Conservation (phyloP, 2,329 filamentous ascomycete species). For the Venturiaceae sp. region DNA sequence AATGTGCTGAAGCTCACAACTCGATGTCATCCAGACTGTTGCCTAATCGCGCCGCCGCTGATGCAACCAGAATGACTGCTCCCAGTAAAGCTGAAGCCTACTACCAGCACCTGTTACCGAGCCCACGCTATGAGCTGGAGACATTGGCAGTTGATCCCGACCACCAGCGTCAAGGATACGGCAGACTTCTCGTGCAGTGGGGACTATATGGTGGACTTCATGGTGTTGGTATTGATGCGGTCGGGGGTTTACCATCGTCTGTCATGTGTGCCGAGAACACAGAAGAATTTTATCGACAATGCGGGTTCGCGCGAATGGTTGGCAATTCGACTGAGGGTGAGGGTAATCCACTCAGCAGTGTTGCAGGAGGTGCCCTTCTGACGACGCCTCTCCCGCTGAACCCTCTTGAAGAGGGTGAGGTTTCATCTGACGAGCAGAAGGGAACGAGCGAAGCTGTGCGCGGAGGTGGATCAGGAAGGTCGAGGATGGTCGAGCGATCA, state of each 20-base stretch:
- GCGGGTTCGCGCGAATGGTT: conserved; percentile 23
- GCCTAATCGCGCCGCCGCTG: conserved; percentile 6
- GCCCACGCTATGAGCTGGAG: conserved; percentile 30
- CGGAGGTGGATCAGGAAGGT: too few species aligned
- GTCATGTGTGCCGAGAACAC: conserved; percentile 29
- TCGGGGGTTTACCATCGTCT: conserved; percentile 28
- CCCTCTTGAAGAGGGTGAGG: too few species aligned
- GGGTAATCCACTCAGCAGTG: conserved; percentile 20
- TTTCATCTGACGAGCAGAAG: too few species aligned
- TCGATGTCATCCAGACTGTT: too few species aligned
- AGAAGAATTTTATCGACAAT: conserved; percentile 29
- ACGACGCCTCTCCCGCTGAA: too few species aligned
- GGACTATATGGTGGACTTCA: too few species aligned
- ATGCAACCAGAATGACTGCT: too few species aligned
- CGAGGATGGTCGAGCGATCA: too few species aligned
- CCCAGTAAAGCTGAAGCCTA: conserved; percentile 11
- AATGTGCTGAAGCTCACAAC: too few species aligned
- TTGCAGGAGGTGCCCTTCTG: conserved; percentile 22
- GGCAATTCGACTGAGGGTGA: conserved; percentile 23
- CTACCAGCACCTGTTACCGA: conserved; percentile 17
- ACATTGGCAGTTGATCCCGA: conserved; percentile 28
- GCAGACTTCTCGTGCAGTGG: conserved; percentile 30
- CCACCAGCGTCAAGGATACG: conserved; percentile 27
- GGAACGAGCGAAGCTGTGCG: too few species aligned
- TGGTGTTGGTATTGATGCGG: conserved; percentile 19